Evolutionary conservation across 306 rosid genomes (phyloP).

Genomic region (Pachyrhizus erosus): DNA sequence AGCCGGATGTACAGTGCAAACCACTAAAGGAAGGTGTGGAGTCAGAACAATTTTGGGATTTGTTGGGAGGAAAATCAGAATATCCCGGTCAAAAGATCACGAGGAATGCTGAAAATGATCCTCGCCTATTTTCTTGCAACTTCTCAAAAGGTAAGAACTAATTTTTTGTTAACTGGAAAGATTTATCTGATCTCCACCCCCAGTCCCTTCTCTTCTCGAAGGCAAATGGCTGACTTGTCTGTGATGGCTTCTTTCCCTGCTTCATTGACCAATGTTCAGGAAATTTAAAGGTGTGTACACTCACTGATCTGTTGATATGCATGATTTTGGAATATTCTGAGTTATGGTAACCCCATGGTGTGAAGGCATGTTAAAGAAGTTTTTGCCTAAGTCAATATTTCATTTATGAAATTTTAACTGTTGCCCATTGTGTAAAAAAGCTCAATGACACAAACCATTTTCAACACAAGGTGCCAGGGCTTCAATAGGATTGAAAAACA

Average conservation of each 20-base stretch:
- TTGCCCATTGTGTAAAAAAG: neutral
- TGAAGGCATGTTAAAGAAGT: slow-evolving; percentile 4
- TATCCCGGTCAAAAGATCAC: slow-evolving; percentile 80
- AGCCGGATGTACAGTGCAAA: slow-evolving; percentile 88
- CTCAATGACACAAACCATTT: slow-evolving; percentile 10
- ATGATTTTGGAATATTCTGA: slow-evolving; percentile 28
- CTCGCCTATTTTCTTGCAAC: slow-evolving; percentile 83
- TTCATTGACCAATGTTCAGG: slow-evolving; percentile 59
- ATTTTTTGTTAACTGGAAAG: slow-evolving; percentile 33
- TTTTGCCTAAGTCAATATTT: slow-evolving; percentile 30
- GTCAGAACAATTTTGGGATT: slow-evolving; percentile 91
- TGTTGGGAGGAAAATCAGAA: slow-evolving; percentile 86
- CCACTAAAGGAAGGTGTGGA: slow-evolving; percentile 86
- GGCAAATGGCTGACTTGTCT: slow-evolving; percentile 50
- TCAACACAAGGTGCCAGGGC: slow-evolving; percentile 14
- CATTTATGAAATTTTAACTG: slow-evolving; percentile 3
- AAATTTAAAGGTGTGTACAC: slow-evolving; percentile 74
- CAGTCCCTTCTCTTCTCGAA: slow-evolving; percentile 29
- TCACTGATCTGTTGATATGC: slow-evolving; percentile 35
- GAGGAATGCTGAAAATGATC: slow-evolving; percentile 74
- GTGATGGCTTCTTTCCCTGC: slow-evolving; percentile 45
- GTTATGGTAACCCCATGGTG: slow-evolving; percentile 25
- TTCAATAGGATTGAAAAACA: slow-evolving; percentile 22
- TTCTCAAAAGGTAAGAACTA: slow-evolving; percentile 67
- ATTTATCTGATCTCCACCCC: slow-evolving; percentile 36